A percentile compares a stretch with the other conserved stretches of the same genome.
phyloP scores from a whole-genome alignment of 768 basidiomycete genomes.

The Clathrus columnatus region DNA sequence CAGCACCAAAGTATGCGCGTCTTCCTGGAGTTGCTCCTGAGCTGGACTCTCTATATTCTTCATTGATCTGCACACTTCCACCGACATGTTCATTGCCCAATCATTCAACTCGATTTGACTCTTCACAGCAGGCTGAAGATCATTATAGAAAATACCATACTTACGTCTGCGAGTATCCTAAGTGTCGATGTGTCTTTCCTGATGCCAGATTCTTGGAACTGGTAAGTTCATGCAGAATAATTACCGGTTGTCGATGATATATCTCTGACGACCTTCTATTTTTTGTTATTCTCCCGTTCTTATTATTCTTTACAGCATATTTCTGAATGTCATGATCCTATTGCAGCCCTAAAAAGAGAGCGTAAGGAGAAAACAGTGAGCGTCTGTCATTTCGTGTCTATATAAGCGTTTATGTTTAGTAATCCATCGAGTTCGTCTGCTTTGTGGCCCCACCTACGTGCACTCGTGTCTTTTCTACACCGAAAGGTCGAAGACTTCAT shows the following conservation, averaged over 20 bases:
- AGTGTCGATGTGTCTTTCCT: constrained; percentile 78
- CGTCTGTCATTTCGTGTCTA: constrained; percentile 13
- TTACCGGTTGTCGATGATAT: too few species aligned
- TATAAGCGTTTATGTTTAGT: constrained; percentile 12
- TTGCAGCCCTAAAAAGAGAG: constrained; percentile 67
- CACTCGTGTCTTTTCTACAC: constrained; percentile 53
- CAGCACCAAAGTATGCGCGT: constrained; percentile 28
- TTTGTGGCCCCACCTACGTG: constrained; percentile 48
- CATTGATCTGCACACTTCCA: constrained; percentile 63
- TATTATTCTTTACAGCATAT: constrained; percentile 20
- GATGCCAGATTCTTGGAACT: constrained; percentile 70
- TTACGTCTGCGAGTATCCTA: constrained; percentile 63
- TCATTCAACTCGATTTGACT: constrained; percentile 52
- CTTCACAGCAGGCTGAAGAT: constrained; percentile 62
- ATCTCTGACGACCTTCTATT: constrained; percentile 4
- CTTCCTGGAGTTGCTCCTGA: constrained; percentile 22
- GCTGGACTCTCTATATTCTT: constrained; percentile 22
- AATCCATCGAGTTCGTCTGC: constrained; percentile 59
- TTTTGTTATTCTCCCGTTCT: neutral
- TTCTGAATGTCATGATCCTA: constrained; percentile 75
- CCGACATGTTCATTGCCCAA: constrained; percentile 67
- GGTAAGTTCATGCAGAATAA: constrained; percentile 38
- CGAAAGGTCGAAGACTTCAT: constrained; percentile 71
- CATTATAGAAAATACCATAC: constrained; percentile 83
- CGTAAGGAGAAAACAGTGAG: constrained; percentile 81